Evolutionary conservation across 2,329 filamentous ascomycete species (phyloP), one percentile per base, ranked within the genome.

Genomic region (Fulvia fulva): DNA sequence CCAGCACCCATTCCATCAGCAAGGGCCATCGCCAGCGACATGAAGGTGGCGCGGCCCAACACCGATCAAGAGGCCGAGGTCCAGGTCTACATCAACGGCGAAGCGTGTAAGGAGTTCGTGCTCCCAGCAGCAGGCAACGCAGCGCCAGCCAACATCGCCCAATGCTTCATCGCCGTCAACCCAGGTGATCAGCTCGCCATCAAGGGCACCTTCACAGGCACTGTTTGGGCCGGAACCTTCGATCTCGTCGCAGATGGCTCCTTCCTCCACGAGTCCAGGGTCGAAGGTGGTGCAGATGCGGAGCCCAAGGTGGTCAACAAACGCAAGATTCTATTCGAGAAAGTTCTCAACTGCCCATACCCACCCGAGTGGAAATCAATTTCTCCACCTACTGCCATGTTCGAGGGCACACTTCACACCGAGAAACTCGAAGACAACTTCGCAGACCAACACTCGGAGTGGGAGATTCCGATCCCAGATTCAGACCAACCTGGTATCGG

Each of bases 231-330:
- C 3, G 63, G 71, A 1, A 64, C 67, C 7, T 66, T 73, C 30
- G 76, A 78, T 55, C 63, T 74, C 12, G 23, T 73, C 0, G 64
- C 75, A 0, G 76, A 78, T 47, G 76, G 75, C 46, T 75, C 51
- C 51, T 71, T 57, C 67, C 69, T 67, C 37, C 44, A 41, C 2
- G 51, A 65, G 34, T 54, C 59, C 16, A 44, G 64, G 30, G 63
- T 69, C 55, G 55, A 71, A 59, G 55, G 63, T 59, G 2, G 65
- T n/a, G 25, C 58, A 53, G 52, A 52, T 9, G 59, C 54, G 3
- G 45, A 57, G 11, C 21, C 62, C 26, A 64, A 59, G 32, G 26
- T 54, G 23, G 37, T 56, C 22, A 55, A 54, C 9, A 60, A 61
- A 30, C 53, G 59, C 6, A 63, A 58, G 37, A 34, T 65, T 21